Evolutionary conservation across 2,329 filamentous ascomycete species (phyloP), one percentile per base, ranked within the genome.

Genomic region (Alternaria arbusti): DNA sequence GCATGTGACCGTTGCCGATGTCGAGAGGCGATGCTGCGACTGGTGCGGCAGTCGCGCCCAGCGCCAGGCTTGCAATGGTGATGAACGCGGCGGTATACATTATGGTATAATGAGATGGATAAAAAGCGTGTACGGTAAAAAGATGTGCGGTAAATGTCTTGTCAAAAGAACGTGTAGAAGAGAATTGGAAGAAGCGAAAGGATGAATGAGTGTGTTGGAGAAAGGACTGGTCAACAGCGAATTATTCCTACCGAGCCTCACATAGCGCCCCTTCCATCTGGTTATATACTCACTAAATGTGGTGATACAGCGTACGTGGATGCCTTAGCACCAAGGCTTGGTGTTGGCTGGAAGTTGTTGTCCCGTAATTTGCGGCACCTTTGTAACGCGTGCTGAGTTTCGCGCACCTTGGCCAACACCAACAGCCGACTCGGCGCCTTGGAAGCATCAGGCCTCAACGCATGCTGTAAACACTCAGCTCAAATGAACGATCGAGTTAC

Each of bases 201-300:
- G 54, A 59, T 49, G 60, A 61, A 59, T 56, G 46, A 57, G 20
- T 11, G 49, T 22, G 20, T 13, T 15, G 25, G 69, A 68, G 66
- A 64, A 62, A 62, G 68, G 43, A 71, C 71, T 71, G 71, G 63
- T 74, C 70, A 72, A 74, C 71, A 74, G 71, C 59, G 40, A 44
- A 59, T 63, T 57, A 64, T 61, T 67, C 65, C 66, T 70, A 54
- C 49, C n/a, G 15, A 61, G 17, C 7, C 28, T 4, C 20, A 22
- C 6, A 23, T 44, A 11, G 47, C 28, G 10, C 44, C 1, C 5
- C 17, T 56, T n/a, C 2, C 15, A 8, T 26, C 44, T 64, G 58
- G 62, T 65, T 65, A 65, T 17, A 43, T 40, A 10, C 22, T 32
- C 12, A 3, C 36, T 10, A 36, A 15, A n/a, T 23, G 45, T n/a